A percentile compares a stretch with the other conserved stretches of the same genome.
These are phyloP conservation scores for Plasmodium gonderi DNA, from an alignment of 169 alveolate species.

Conservation along the genomic window DNA sequence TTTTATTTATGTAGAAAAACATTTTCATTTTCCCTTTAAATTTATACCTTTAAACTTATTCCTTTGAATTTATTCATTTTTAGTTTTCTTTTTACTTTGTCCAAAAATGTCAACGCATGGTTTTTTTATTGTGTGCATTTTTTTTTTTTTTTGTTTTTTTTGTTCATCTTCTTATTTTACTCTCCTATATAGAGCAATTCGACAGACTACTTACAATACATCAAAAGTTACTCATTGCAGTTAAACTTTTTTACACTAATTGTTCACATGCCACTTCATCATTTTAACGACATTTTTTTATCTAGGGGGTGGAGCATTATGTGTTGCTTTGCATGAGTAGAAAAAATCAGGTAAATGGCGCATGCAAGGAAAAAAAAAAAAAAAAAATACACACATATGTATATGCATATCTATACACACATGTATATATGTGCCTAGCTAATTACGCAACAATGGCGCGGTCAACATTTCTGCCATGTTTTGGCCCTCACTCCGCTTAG, in stretches of 20 bases:
- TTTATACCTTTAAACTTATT: no score
- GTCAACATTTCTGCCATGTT: background rate
- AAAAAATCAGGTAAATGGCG: background rate
- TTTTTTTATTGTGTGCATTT: no score
- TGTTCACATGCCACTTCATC: background rate
- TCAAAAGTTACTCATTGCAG: background rate
- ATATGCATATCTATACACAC: no score
- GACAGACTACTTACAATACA: background rate
- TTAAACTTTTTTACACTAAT: background rate
- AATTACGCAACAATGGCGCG: background rate
- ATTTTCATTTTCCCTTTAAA: no score
- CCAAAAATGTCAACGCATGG: no score
- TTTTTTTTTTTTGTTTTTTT: background rate
- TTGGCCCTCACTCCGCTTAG: background rate
- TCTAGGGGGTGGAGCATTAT: background rate
- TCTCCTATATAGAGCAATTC: background rate
- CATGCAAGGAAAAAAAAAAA: background rate
- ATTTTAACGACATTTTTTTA: background rate
- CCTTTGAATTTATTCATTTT: no score
- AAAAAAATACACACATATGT: background rate
- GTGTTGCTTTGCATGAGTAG: background rate
- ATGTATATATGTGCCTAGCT: no score
- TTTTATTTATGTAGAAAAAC: no score
- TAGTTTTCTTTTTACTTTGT: no score
- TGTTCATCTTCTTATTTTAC: background rate